phyloP scores from a whole-genome alignment of 2,329 filamentous ascomycete genomes.

The Boeremia exigua region DNA sequence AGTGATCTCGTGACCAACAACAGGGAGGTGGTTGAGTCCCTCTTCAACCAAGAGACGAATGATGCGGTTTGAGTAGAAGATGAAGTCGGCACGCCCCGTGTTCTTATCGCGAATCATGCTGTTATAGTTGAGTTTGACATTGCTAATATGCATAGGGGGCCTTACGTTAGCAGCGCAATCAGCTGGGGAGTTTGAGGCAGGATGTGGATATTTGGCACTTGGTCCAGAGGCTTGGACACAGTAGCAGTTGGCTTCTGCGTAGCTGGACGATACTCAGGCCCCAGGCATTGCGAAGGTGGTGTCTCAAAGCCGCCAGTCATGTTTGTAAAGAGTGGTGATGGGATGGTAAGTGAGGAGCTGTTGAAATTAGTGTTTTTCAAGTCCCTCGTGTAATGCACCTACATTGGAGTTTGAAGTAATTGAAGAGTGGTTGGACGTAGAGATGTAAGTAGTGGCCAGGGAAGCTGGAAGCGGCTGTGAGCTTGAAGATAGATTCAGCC shows the following conservation, averaged over 20 bases:
- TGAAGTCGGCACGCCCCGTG: conserved; percentile 93
- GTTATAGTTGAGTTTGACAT: conserved; percentile 11
- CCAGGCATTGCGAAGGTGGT: conserved; percentile 68
- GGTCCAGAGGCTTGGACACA: conserved; percentile 79
- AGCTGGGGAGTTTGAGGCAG: conserved; percentile 93
- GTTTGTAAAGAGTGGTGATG: conserved; percentile 9
- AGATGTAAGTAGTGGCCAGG: conserved; percentile 4
- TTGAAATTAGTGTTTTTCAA: neutral
- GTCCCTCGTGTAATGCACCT: neutral
- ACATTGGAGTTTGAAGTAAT: neutral
- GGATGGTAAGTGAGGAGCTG: neutral
- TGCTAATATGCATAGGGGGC: conserved; percentile 37
- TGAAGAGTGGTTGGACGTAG: neutral
- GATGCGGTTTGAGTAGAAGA: conserved; percentile 98
- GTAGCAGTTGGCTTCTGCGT: conserved; percentile 85
- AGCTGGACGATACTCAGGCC: conserved; percentile 77
- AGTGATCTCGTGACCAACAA: conserved; percentile 85
- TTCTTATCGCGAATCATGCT: conserved; percentile 95
- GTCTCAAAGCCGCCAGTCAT: conserved; percentile 40
- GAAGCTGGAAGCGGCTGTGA: conserved; percentile 6
- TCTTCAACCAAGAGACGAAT: conserved; percentile 96
- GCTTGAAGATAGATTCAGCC: conserved; percentile 15
- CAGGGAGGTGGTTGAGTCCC: conserved; percentile 93
- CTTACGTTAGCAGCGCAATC: conserved; percentile 96
- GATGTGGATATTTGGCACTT: conserved; percentile 82